Evolutionary conservation across 179 eudicot genomes (phyloP).

Genomic region (Carnegiea gigantea): DNA sequence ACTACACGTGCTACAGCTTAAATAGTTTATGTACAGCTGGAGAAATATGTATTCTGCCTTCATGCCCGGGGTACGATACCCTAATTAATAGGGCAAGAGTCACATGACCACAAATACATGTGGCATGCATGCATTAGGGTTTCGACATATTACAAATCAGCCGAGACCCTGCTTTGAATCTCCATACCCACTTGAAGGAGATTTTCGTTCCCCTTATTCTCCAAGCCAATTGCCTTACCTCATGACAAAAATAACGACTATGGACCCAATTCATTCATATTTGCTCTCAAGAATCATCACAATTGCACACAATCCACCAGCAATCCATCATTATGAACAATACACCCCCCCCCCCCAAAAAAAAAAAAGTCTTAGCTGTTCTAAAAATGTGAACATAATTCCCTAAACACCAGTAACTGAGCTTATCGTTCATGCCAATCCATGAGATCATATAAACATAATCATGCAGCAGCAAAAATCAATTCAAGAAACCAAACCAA

Average conservation of each 20-base stretch:
- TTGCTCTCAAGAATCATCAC: background rate
- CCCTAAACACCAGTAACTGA: background rate
- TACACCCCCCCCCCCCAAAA: background rate
- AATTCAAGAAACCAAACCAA: background rate
- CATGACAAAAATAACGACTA: background rate
- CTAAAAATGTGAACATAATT: background rate
- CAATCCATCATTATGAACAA: background rate
- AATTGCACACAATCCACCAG: background rate
- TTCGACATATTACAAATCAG: background rate
- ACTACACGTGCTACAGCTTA: background rate
- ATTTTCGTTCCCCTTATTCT: background rate
- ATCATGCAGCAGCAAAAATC: constrained; percentile 9
- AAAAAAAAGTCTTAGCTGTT: background rate
- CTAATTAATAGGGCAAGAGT: constrained; percentile 17
- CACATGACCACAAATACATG: constrained; percentile 17
- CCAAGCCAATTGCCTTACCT: background rate
- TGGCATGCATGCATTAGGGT: background rate
- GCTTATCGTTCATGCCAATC: background rate
- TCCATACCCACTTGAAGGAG: background rate
- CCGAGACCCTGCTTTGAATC: background rate
- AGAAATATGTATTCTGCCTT: background rate
- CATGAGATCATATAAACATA: background rate
- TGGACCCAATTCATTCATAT: background rate
- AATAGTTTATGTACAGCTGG: background rate
- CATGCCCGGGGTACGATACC: background rate